Percentiles rank a stretch among this genome's conserved stretches.
These are phyloP conservation scores for Xylariaceae sp. DNA, from an alignment of 2,329 filamentous ascomycete genomes.

Conservation along the genomic window DNA sequence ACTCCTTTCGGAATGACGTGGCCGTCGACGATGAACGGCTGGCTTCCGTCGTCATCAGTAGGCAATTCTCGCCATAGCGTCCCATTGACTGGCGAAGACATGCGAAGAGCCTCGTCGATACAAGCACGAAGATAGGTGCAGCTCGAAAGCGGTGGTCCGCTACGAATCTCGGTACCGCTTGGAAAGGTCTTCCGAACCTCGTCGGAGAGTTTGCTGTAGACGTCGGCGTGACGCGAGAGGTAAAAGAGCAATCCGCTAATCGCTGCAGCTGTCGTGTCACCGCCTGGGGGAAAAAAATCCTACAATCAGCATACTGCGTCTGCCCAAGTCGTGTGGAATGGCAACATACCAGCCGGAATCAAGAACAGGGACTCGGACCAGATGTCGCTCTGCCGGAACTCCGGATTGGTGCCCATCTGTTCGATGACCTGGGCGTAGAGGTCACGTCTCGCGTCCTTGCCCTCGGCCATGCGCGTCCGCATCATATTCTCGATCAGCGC, in stretches of 20 bases:
- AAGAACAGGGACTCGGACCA: constrained; percentile 17
- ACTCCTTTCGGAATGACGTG: constrained; percentile 12
- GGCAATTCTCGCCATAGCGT: constrained; percentile 14
- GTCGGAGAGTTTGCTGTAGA: constrained; percentile 9
- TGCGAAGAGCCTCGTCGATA: constrained; percentile 16
- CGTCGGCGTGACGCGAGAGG: constrained; percentile 9
- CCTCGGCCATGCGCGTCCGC: constrained; percentile 10
- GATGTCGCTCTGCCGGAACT: constrained; percentile 13
- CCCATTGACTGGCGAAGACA: constrained; percentile 10
- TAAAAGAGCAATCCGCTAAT: constrained; percentile 17
- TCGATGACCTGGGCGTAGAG: constrained; percentile 15
- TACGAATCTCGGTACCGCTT: constrained; percentile 5
- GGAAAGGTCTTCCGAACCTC: constrained; percentile 12
- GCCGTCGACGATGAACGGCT: constrained; percentile 11
- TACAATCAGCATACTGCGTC: too few species aligned
- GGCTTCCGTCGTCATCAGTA: constrained; percentile 7
- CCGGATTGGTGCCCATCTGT: constrained; percentile 7
- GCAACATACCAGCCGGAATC: constrained; percentile 16
- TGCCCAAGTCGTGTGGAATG: too few species aligned
- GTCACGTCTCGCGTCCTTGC: constrained; percentile 10
- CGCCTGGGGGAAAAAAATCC: constrained; percentile 6
- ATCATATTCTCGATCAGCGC: constrained; percentile 16
- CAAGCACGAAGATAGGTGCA: constrained; percentile 20
- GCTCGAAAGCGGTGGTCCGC: constrained; percentile 9
- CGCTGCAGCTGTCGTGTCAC: constrained; percentile 12